A percentile compares a stretch with the other conserved stretches of the same genome.
Evolutionary conservation across 352 stramenopile genomes (phyloP).

Genomic region (Phytophthora vignae): DNA sequence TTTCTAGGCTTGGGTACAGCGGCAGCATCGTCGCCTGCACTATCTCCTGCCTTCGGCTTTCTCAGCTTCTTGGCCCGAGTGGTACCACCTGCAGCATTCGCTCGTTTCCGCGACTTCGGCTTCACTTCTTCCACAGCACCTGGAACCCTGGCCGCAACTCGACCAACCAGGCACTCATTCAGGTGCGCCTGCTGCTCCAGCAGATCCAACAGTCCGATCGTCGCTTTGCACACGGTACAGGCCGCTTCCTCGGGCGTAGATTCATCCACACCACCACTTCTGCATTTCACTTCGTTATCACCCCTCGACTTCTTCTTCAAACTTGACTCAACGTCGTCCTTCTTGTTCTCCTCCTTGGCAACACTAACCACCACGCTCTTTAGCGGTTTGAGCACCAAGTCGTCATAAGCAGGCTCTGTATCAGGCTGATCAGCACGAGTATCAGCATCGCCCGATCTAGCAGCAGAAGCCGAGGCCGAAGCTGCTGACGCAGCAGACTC

Average conservation of each 20-base stretch:
- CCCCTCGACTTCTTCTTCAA: neutral
- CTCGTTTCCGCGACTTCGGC: constrained; percentile 32
- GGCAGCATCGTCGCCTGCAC: constrained; percentile 3
- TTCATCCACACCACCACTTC: constrained; percentile 10
- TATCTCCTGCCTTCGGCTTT: constrained; percentile 19
- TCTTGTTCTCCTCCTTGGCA: neutral
- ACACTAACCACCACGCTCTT: neutral
- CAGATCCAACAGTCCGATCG: constrained; percentile 47
- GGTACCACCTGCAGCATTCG: constrained; percentile 18
- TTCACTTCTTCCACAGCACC: neutral
- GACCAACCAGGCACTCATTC: constrained; percentile 46
- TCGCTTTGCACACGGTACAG: constrained; percentile 33
- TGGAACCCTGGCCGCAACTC: neutral
- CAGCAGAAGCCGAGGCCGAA: neutral
- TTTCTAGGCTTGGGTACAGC: constrained; percentile 33
- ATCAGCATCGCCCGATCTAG: neutral
- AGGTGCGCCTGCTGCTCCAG: constrained; percentile 45
- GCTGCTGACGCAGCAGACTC: neutral
- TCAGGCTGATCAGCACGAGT: constrained; percentile 25
- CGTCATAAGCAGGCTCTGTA: constrained; percentile 21
- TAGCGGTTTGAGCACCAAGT: constrained; percentile 4
- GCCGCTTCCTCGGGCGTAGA: constrained; percentile 26
- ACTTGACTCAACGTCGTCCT: neutral
- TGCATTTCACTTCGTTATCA: neutral
- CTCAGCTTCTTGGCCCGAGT: constrained; percentile 25